Evolutionary conservation across 2,329 filamentous ascomycete genomes (phyloP), one percentile per base, ranked within the genome.

Genomic region (Escovopsis weberi): DNA sequence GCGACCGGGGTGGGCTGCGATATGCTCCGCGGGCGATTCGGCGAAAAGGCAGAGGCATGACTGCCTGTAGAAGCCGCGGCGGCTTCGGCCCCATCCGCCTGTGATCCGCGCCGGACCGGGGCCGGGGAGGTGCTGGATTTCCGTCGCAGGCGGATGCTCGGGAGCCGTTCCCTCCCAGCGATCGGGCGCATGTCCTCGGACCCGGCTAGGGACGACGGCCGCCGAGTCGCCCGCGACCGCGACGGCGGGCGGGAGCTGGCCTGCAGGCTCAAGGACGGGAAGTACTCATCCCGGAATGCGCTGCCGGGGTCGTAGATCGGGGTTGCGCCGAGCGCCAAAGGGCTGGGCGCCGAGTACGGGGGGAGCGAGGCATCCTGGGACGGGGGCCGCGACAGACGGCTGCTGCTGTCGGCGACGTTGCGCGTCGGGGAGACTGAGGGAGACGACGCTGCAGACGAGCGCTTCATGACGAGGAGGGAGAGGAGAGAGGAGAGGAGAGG

Each of bases 11-110:
- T 52, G 6, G 61, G 60, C 43, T 64, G 61, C 6, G 61, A 64
- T 12, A 58, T 45, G 48, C 61, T 64, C 18, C 61, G 54, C 2
- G 58, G 58, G 6, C 61, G n/a, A n/a, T 12, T 23, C 3, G 11
- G 33, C 26, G 39, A 40, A 40, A 34, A 39, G 18, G 32, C 28
- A 32, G 28, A 32, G 28, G 28, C 28, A 32, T 9, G 8, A 32
- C 11, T 9, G 8, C 8, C 28, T 9, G 28, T 11, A 32, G 28
- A 3, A 32, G 28, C 28, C 8, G 28, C 28, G 11, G 28, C 8
- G 28, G 11, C 28, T 11, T 32, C 28, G 7, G 8, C 4, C 28
- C 8, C 28, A 32, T 32, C 28, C 8, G 28, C 4, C 28, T 32
- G 28, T 3, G 28, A 32, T 5, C 26, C 37, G 18, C 12, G 38